phyloP scores from a whole-genome alignment of 1,284 basidiomycete genomes.

The Neolentinus lepideus region DNA sequence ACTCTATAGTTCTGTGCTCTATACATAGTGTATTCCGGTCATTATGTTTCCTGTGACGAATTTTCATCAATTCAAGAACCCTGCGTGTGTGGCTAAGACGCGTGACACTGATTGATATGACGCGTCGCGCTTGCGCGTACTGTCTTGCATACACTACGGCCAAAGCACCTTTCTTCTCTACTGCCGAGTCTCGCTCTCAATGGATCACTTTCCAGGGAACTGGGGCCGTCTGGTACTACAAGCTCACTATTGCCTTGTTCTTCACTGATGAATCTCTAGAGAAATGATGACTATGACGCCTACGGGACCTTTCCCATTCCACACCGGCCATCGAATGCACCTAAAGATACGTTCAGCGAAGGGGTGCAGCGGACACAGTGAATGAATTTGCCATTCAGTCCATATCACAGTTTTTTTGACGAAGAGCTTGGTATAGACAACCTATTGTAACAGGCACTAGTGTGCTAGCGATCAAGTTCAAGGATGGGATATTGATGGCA shows the following conservation, averaged over 20 bases:
- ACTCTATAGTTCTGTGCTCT: neutral
- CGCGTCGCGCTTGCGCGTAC: too few relatives aligned
- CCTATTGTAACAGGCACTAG: constrained; percentile 97
- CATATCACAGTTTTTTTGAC: constrained; percentile 4
- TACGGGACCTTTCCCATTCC: constrained; percentile 72
- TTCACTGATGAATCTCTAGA: constrained; percentile 29
- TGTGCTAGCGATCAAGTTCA: constrained; percentile 90
- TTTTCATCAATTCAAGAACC: too few relatives aligned
- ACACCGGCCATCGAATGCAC: constrained; percentile 42
- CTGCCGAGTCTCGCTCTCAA: constrained; percentile 19
- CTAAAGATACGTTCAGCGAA: constrained; percentile 51
- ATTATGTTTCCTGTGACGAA: too few relatives aligned
- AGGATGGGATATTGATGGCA: constrained; percentile 98
- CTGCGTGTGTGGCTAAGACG: too few relatives aligned
- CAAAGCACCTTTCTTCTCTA: neutral
- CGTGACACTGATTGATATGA: too few relatives aligned
- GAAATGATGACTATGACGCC: constrained; percentile 65
- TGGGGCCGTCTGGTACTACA: constrained; percentile 72
- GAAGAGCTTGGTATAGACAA: constrained; percentile 42
- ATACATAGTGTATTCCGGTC: too few relatives aligned
- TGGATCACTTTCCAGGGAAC: constrained; percentile 78
- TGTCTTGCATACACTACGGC: neutral
- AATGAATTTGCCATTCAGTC: constrained; percentile 15
- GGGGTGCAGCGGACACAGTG: constrained; percentile 75
- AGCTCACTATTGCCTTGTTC: neutral